Percentiles rank a stretch among this genome's conserved stretches.
Evolutionary conservation across 169 alveolate genomes (phyloP).

Genomic region (Cryptosporidium muris): DNA sequence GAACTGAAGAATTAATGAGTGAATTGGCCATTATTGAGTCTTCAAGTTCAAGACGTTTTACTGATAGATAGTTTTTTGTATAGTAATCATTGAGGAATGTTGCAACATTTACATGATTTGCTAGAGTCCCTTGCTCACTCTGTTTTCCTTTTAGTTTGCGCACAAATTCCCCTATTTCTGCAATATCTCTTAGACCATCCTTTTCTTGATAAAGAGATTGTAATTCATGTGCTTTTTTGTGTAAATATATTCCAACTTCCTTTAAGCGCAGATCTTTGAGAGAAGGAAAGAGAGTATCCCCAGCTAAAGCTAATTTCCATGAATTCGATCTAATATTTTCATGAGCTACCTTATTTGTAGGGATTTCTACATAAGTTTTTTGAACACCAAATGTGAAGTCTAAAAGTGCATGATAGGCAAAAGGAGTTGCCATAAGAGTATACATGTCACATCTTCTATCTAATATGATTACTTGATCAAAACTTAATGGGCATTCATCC

Average conservation of each 20-base stretch:
- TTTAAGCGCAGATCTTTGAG: constrained; percentile 81
- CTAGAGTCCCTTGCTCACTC: constrained; percentile 86
- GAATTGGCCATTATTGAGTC: constrained; percentile 77
- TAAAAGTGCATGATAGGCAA: constrained; percentile 83
- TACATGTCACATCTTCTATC: constrained; percentile 81
- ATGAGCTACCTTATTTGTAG: constrained; percentile 67
- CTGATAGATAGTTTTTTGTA: constrained; percentile 78
- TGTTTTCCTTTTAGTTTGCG: constrained; percentile 84
- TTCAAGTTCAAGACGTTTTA: constrained; percentile 81
- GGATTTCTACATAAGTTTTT: constrained; percentile 78
- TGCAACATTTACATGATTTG: constrained; percentile 87
- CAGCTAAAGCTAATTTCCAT: constrained; percentile 49
- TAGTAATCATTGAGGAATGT: constrained; percentile 79
- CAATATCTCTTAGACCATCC: constrained; percentile 82
- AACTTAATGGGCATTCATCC: constrained; percentile 28
- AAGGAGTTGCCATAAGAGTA: constrained; percentile 82
- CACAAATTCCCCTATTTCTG: constrained; percentile 85
- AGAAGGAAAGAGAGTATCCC: constrained; percentile 79
- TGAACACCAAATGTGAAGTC: constrained; percentile 79
- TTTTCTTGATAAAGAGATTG: constrained; percentile 85
- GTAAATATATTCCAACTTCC: constrained; percentile 83
- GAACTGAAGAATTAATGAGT: constrained; percentile 5
- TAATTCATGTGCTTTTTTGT: constrained; percentile 84
- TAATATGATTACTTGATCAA: constrained; percentile 73
- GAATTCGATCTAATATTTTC: constrained; percentile 11